Conservation (phyloP, 345 rosid genomes). For the Pistacia vera region DNA sequence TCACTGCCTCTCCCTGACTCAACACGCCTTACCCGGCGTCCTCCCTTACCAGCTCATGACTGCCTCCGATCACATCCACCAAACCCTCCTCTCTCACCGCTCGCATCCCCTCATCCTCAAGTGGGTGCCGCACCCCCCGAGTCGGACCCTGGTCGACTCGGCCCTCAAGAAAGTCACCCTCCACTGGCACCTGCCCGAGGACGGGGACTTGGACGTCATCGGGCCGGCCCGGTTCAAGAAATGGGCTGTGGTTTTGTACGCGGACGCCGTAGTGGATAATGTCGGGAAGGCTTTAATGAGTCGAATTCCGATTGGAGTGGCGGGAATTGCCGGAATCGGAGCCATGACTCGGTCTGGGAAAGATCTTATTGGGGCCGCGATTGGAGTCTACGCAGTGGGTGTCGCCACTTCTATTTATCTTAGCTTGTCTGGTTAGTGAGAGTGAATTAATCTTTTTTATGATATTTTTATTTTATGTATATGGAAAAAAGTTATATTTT, state of each 20-base stretch:
- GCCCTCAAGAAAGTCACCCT: conserved; percentile 49
- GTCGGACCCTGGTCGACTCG: conserved; percentile 64
- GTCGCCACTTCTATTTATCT: conserved; percentile 72
- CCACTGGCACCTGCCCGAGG: not conserved
- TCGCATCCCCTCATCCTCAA: conserved; percentile 42
- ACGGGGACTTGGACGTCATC: conserved; percentile 20
- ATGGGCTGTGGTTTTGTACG: conserved; percentile 71
- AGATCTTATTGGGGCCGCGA: conserved; percentile 57
- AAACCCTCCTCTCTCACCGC: conserved; percentile 32
- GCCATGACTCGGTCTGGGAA: conserved; percentile 52
- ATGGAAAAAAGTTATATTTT: not conserved
- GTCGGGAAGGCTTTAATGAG: conserved; percentile 67
- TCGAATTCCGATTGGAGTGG: conserved; percentile 69
- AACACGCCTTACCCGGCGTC: conserved; percentile 75
- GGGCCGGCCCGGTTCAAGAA: conserved; percentile 47
- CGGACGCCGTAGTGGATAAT: conserved; percentile 55
- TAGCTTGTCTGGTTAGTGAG: conserved; percentile 52
- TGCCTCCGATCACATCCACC: conserved; percentile 69
- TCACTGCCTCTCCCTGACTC: conserved; percentile 69
- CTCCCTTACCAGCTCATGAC: conserved; percentile 71
- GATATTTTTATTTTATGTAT: not conserved
- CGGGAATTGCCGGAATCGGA: conserved; percentile 75
- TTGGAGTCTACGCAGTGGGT: conserved; percentile 79
- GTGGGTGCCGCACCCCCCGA: conserved; percentile 79
- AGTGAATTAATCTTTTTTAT: not conserved